Conservation (phyloP, 2,329 filamentous ascomycete genomes). For the Alternaria alternata region DNA sequence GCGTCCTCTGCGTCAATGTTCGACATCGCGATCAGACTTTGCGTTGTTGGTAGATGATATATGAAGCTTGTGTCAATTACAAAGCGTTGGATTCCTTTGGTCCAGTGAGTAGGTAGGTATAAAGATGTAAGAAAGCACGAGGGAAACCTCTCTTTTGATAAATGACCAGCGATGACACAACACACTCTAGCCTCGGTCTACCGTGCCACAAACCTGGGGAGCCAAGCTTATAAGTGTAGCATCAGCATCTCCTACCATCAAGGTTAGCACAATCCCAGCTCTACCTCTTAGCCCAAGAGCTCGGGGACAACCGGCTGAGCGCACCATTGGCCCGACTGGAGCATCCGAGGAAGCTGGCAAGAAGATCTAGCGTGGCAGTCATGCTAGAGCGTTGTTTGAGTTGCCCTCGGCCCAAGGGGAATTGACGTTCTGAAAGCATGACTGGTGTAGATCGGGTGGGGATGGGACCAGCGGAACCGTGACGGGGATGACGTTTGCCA, state of each 20-base stretch:
- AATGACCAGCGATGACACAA: constrained; percentile 36
- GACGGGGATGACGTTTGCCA: constrained; percentile 48
- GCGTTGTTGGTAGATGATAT: not conserved
- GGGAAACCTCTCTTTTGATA: constrained; percentile 9
- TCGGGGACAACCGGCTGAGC: constrained; percentile 45
- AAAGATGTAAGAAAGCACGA: not conserved
- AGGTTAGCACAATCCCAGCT: constrained; percentile 20
- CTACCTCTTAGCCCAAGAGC: constrained; percentile 26
- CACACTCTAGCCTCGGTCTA: constrained; percentile 31
- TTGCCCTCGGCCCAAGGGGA: constrained; percentile 49
- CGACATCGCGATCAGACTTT: constrained; percentile 33
- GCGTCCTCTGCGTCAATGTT: constrained; percentile 71
- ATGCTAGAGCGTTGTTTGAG: constrained; percentile 18
- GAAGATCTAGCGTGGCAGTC: constrained; percentile 11
- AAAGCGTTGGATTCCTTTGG: not conserved
- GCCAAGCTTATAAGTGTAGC: constrained; percentile 44
- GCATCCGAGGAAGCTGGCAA: constrained; percentile 39
- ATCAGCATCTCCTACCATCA: constrained; percentile 21
- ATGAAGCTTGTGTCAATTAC: not conserved
- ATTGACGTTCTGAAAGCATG: constrained; percentile 22
- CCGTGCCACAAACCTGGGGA: constrained; percentile 19
- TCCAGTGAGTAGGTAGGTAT: not conserved
- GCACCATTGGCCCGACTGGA: constrained; percentile 47
- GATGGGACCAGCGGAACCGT: constrained; percentile 35
- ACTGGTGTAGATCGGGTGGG: constrained; percentile 33